These are phyloP conservation scores for Penicillium fuscoglaucum DNA, from an alignment of 2,329 filamentous ascomycete genomes.

Conservation along the genomic window DNA sequence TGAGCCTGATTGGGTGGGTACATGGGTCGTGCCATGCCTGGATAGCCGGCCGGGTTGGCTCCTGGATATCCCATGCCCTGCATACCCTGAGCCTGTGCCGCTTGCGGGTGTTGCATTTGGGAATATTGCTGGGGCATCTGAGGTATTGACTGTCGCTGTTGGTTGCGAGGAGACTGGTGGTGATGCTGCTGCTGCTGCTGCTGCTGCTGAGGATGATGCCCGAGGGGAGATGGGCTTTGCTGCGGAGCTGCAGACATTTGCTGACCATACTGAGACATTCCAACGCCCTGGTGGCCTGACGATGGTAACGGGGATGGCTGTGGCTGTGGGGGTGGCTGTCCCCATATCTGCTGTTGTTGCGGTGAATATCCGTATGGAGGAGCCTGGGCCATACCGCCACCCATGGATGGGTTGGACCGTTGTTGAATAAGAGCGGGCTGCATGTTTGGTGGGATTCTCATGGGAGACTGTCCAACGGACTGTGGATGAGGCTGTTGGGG, in stretches of 20 bases:
- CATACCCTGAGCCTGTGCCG: constrained; percentile 28
- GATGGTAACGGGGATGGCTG: constrained; percentile 57
- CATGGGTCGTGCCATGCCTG: constrained; percentile 38
- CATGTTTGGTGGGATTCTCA: constrained; percentile 66
- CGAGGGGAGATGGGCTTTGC: constrained; percentile 41
- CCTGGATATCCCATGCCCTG: constrained; percentile 40
- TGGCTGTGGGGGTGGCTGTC: constrained; percentile 62
- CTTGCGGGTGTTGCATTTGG: constrained; percentile 39
- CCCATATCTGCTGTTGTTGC: constrained; percentile 70
- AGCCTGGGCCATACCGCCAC: constrained; percentile 51
- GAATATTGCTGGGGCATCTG: constrained; percentile 41
- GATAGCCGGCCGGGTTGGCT: constrained; percentile 34
- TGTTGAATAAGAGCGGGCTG: constrained; percentile 64
- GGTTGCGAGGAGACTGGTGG: constrained; percentile 47
- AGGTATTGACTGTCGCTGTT: constrained; percentile 37
- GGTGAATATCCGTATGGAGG: constrained; percentile 55
- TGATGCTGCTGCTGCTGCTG: constrained; percentile 37
- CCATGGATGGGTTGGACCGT: constrained; percentile 60
- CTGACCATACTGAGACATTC: constrained; percentile 43
- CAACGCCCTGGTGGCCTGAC: constrained; percentile 41
- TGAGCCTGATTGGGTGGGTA: constrained; percentile 40
- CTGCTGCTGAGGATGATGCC: constrained; percentile 32
- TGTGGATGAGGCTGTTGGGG: constrained; percentile 70
- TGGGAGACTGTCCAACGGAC: constrained; percentile 69
- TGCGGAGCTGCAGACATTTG: constrained; percentile 42